Conservation (phyloP, 805 yeast genomes). For the Barnettozyma wickerhamii region DNA sequence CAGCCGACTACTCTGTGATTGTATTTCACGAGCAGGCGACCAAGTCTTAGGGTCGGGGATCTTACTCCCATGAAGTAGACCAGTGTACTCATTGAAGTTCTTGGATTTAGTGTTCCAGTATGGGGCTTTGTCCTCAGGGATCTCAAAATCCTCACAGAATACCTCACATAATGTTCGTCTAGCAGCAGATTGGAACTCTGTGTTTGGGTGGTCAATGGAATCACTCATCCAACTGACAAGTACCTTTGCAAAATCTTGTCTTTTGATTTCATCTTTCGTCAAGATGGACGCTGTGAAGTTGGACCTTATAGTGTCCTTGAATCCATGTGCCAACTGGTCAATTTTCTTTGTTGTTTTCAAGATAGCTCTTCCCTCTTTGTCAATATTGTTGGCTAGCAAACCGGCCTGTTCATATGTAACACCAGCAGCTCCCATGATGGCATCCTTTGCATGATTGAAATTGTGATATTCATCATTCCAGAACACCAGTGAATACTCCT, state of each 20-base stretch:
- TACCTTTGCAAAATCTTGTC: constrained; percentile 42
- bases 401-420: constrained; percentile 28
- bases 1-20: constrained; percentile 24
- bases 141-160: constrained; percentile 30
- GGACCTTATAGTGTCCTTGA: constrained; percentile 36
- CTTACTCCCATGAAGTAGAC: constrained; percentile 14
- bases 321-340: constrained; percentile 28
- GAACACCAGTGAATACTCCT: constrained; percentile 44
- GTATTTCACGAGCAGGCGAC: not conserved
- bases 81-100: constrained; percentile 10
- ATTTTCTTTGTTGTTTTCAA: constrained; percentile 33
- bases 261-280: constrained; percentile 44
- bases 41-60: constrained; percentile 10
- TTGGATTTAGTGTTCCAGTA: constrained; percentile 20
- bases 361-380: constrained; percentile 45
- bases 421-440: constrained; percentile 36
- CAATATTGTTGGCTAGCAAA: constrained; percentile 40
- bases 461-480: constrained; percentile 81
- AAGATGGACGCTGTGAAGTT: constrained; percentile 56
- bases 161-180: constrained; percentile 41
- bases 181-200: constrained; percentile 33
- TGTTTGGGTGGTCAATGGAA: constrained; percentile 35
- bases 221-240: constrained; percentile 50
- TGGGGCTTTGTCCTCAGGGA: constrained; percentile 14
- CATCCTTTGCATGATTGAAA: constrained; percentile 47